Evolutionary conservation across 1,284 basidiomycete species (phyloP), one percentile per base, ranked within the genome.

Genomic region (Paramarasmius palmivorus): DNA sequence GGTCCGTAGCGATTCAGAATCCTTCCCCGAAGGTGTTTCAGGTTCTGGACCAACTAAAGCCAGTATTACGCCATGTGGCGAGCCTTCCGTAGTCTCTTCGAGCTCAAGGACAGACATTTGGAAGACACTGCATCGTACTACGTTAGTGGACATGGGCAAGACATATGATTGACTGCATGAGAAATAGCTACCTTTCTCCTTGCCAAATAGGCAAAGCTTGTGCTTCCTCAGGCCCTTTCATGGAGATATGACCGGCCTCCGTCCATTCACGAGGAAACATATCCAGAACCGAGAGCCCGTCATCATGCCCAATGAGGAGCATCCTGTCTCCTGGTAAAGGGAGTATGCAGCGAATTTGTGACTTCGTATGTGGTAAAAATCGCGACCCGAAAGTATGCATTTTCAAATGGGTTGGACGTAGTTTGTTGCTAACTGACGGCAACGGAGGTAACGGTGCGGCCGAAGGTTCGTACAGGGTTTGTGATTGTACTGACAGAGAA

Each of bases 301-400:
- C 77, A 57, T 89, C 86, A 55, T 88, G 86, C 2, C 90, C 90
- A 37, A 92, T 80, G 14, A 92, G 76, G 20, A 92, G 55, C 36
- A 88, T 65, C 40, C 76, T 76, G 57, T 88, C 82, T 26, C 78
- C 78, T 38, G 81, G 71, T 22, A 92, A 64, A 2, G 90, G 88
- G 25, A 92, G 75, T 7, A 91, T 65, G 65, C 86, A 86, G 52
- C 83, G 82, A 57, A 92, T 91, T 22, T 78, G 87, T 0, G 77
- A 76, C 2, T 79, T 85, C 15, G 88, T 72, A 61, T 92, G 90
- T n/a, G 90, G 89, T 35, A 92, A 72, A 65, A 92, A 92, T 17
- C 89, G 81, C 12, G 90, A 92, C 23, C 90, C 90, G 65, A 92
- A 91, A 44, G 88, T 79, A 61, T 84, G 84, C 49, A 91, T 66